Conservation (phyloP, 345 rosid species). For the Moringa oleifera region DNA sequence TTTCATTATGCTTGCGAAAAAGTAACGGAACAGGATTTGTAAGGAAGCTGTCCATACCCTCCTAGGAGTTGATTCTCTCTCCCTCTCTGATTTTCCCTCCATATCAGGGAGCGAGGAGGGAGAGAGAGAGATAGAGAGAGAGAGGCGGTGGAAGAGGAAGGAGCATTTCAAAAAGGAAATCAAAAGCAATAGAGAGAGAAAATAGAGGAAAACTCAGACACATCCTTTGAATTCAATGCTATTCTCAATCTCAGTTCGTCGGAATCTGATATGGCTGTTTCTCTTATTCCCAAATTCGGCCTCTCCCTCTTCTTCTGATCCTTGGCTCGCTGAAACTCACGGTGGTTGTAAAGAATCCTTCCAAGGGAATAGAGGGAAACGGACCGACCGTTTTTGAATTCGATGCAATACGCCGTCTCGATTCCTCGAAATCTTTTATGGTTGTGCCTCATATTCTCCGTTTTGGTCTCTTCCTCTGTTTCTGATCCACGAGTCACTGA, state of each 20-base stretch:
- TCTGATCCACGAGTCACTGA: background rate
- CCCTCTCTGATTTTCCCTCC: background rate
- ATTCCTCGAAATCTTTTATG: background rate
- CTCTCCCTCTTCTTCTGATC: no score
- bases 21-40: background rate
- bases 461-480: background rate
- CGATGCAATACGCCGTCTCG: constrained; percentile 5
- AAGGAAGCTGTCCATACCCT: background rate
- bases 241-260: no score
- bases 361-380: background rate
- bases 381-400: background rate
- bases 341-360: background rate
- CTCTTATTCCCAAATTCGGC: no score
- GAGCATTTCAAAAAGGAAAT: no score
- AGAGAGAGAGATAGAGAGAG: background rate
- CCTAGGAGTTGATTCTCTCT: background rate
- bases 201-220: no score
- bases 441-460: background rate
- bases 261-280: no score
- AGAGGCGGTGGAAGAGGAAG: background rate
- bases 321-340: no score
- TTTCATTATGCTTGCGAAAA: background rate
- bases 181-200: no score
- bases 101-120: background rate
- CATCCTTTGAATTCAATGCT: no score